Evolutionary conservation across 1,139 yeast species (phyloP).

Genomic region (Geotrichum candidum): DNA sequence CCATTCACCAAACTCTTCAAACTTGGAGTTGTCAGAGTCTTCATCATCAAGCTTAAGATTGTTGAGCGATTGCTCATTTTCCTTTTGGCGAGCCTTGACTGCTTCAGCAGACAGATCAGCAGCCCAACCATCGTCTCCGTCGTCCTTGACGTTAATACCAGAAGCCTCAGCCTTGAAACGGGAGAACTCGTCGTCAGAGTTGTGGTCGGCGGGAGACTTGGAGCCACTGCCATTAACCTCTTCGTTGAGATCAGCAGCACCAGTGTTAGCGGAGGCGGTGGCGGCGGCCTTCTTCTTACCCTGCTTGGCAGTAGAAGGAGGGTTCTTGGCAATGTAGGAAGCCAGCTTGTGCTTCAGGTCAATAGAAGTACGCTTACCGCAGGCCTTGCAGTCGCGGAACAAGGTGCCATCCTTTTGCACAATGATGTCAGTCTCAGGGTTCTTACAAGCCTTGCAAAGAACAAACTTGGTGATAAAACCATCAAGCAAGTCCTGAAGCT

Average conservation of each 20-base stretch:
- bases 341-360: slow-evolving; percentile 86
- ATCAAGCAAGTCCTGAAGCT: slow-evolving; percentile 89
- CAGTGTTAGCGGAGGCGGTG: slow-evolving; percentile 87
- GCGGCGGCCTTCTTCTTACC: slow-evolving; percentile 59
- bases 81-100: slow-evolving; percentile 85
- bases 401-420: slow-evolving; percentile 71
- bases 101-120: slow-evolving; percentile 98
- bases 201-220: slow-evolving; percentile 34
- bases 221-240: slow-evolving; percentile 31
- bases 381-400: slow-evolving; percentile 94
- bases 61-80: slow-evolving; percentile 57
- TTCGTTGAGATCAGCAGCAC: slow-evolving; percentile 69
- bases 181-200: slow-evolving; percentile 70
- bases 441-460: slow-evolving; percentile 89
- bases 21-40: slow-evolving; percentile 37
- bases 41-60: slow-evolving; percentile 39
- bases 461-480: slow-evolving; percentile 92
- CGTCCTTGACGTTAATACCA: slow-evolving; percentile 51
- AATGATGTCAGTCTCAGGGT: slow-evolving; percentile 93
- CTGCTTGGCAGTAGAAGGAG: slow-evolving; percentile 59
- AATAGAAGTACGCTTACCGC: slow-evolving; percentile 83
- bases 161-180: slow-evolving; percentile 83
- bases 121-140: slow-evolving; percentile 92
- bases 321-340: slow-evolving; percentile 84
- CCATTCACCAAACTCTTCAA: slow-evolving; percentile 89